phyloP scores from a whole-genome alignment of 2,329 filamentous ascomycete species.

The Sclerotinia glacialis region DNA sequence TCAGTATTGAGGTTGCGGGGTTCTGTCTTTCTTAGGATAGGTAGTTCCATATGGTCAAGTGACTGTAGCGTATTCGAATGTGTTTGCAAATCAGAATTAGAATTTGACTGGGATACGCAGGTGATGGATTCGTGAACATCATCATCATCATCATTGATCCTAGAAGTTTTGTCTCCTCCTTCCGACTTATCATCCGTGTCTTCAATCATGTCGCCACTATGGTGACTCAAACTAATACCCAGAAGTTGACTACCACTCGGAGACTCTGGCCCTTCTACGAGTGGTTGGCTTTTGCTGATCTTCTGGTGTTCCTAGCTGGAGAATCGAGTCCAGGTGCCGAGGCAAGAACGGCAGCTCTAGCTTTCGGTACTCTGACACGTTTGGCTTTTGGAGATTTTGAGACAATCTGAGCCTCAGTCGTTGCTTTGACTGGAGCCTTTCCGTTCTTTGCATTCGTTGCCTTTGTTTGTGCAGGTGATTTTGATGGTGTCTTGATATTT shows the following conservation, averaged over 20 bases:
- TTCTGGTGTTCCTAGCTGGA: slow-evolving; percentile 24
- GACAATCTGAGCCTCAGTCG: background rate
- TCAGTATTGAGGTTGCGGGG: background rate
- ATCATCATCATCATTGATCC: slow-evolving; percentile 13
- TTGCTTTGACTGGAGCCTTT: background rate
- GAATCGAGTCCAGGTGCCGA: slow-evolving; percentile 15
- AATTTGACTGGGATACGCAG: background rate
- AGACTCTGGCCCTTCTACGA: slow-evolving; percentile 38
- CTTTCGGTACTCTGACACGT: slow-evolving; percentile 18
- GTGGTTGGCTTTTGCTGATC: slow-evolving; percentile 38
- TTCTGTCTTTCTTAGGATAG: slow-evolving; percentile 3
- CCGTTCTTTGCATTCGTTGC: background rate
- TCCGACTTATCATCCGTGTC: background rate
- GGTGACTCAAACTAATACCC: slow-evolving; percentile 27
- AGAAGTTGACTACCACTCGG: slow-evolving; percentile 40
- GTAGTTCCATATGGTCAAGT: background rate
- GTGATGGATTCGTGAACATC: slow-evolving; percentile 8
- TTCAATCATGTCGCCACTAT: background rate
- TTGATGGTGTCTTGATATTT: background rate
- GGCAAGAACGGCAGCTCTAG: slow-evolving; percentile 22
- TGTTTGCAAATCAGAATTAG: slow-evolving; percentile 21
- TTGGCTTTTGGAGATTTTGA: slow-evolving; percentile 26
- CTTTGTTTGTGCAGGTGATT: slow-evolving; percentile 14
- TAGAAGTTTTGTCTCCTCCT: background rate
- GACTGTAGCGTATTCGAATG: slow-evolving; percentile 14